These are phyloP conservation scores for Stereocaulon alpinum DNA, from an alignment of 495 filamentous ascomycete genomes.

Conservation along the genomic window DNA sequence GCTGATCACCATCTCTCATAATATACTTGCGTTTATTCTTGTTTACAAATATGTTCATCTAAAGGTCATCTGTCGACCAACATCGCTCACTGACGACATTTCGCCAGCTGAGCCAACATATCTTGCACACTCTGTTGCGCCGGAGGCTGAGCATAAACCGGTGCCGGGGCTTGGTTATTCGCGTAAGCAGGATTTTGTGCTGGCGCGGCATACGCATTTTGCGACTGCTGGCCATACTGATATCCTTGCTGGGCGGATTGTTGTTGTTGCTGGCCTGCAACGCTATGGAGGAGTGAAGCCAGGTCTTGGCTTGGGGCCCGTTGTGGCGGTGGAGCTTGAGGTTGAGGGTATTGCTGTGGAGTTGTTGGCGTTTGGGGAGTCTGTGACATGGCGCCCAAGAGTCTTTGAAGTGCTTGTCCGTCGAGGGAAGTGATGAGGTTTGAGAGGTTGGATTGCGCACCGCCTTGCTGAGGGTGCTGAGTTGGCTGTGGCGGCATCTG, in stretches of 20 bases:
- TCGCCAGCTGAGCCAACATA: conserved; percentile 50
- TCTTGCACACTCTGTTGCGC: conserved; percentile 47
- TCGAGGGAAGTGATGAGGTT: conserved; percentile 56
- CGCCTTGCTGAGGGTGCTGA: conserved; percentile 28
- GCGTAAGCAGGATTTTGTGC: conserved; percentile 29
- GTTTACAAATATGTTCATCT: not conserved
- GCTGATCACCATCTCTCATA: not conserved
- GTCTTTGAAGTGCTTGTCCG: conserved; percentile 57
- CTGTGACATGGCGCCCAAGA: conserved; percentile 52
- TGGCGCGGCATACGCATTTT: conserved; percentile 30
- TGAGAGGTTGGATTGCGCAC: conserved; percentile 38
- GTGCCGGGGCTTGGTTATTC: conserved; percentile 13
- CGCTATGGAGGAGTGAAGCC: conserved; percentile 45
- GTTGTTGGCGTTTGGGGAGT: conserved; percentile 18
- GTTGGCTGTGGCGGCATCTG: conserved; percentile 29
- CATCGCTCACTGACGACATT: conserved; percentile 45
- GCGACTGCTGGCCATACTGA: conserved; percentile 25
- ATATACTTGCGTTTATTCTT: not conserved
- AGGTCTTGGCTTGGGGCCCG: conserved; percentile 45
- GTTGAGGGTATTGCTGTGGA: conserved; percentile 9
- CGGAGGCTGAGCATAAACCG: conserved; percentile 28
- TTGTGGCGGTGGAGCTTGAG: conserved; percentile 14
- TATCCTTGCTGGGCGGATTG: conserved; percentile 21
- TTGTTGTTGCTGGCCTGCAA: conserved; percentile 32
- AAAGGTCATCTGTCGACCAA: not conserved